Conservation (phyloP, 2,329 filamentous ascomycete genomes). For the Scleromitrula shiraiana region DNA sequence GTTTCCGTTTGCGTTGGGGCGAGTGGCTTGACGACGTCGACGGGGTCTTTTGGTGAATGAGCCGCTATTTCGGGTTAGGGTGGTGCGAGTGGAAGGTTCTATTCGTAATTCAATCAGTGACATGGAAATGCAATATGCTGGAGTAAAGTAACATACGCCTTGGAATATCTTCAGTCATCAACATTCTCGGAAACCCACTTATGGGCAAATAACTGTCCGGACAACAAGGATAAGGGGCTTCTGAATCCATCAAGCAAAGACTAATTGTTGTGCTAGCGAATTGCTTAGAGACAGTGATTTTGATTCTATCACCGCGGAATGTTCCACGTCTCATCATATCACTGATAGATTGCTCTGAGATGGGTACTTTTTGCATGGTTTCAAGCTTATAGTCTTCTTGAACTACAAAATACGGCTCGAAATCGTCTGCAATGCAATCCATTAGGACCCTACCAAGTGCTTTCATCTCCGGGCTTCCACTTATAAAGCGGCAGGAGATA, state of each 20-base stretch:
- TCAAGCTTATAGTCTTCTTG: background rate
- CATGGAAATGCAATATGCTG: background rate
- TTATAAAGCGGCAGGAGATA: slow-evolving; percentile 6
- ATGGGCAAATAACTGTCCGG: background rate
- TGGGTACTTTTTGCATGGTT: slow-evolving; percentile 1
- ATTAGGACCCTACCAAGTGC: background rate
- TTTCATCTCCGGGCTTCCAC: slow-evolving; percentile 1
- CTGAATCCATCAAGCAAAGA: background rate
- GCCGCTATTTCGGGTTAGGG: background rate
- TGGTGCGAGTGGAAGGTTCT: background rate
- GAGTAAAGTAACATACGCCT: background rate
- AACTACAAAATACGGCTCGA: slow-evolving; percentile 6
- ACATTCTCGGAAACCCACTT: slow-evolving; percentile 1
- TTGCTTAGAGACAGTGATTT: background rate
- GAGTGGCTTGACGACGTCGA: background rate
- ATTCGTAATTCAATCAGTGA: background rate
- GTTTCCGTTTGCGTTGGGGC: background rate
- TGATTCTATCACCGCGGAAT: background rate
- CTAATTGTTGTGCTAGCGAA: background rate
- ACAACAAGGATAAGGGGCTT: background rate
- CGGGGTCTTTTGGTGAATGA: background rate
- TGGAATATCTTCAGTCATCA: slow-evolving; percentile 1
- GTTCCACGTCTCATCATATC: background rate
- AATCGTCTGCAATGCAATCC: background rate
- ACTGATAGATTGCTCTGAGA: background rate